A percentile compares a stretch with the other conserved stretches of the same genome.
These are phyloP conservation scores for Apocynum venetum DNA, from an alignment of 257 asterid species.

Conservation along the genomic window DNA sequence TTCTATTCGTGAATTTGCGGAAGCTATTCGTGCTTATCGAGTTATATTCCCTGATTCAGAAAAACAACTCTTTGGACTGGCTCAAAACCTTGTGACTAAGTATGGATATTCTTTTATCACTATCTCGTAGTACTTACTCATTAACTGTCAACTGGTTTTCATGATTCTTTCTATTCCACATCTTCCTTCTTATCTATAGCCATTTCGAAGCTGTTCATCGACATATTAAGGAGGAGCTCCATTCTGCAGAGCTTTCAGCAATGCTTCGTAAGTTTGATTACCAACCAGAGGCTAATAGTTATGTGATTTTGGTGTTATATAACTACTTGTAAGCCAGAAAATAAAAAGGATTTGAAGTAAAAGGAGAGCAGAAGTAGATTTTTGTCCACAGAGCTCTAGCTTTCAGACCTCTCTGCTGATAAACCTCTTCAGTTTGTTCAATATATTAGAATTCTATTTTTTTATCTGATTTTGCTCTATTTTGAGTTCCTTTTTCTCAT, in stretches of 20 bases:
- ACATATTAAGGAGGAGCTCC: conserved; percentile 54
- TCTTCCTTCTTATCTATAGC: conserved; percentile 35
- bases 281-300: conserved; percentile 14
- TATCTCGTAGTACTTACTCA: conserved; percentile 2
- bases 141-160: not conserved
- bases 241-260: conserved; percentile 57
- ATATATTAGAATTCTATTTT: not conserved
- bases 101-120: conserved; percentile 19
- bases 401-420: not conserved
- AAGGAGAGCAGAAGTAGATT: not conserved
- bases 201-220: conserved; percentile 75
- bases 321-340: not conserved
- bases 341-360: not conserved
- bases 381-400: not conserved
- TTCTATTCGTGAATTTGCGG: conserved; percentile 82
- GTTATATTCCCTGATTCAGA: conserved; percentile 86
- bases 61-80: conserved; percentile 75
- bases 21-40: conserved; percentile 95
- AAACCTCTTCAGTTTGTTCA: not conserved
- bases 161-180: not conserved
- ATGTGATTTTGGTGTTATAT: not conserved
- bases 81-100: conserved; percentile 70
- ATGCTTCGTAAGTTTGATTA: conserved; percentile 62
- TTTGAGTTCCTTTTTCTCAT: not conserved
- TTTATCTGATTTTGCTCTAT: not conserved